Evolutionary conservation across 1,139 yeast genomes (phyloP), one percentile per base, ranked within the genome.

Genomic region (Debaryomycetaceae sp.): DNA sequence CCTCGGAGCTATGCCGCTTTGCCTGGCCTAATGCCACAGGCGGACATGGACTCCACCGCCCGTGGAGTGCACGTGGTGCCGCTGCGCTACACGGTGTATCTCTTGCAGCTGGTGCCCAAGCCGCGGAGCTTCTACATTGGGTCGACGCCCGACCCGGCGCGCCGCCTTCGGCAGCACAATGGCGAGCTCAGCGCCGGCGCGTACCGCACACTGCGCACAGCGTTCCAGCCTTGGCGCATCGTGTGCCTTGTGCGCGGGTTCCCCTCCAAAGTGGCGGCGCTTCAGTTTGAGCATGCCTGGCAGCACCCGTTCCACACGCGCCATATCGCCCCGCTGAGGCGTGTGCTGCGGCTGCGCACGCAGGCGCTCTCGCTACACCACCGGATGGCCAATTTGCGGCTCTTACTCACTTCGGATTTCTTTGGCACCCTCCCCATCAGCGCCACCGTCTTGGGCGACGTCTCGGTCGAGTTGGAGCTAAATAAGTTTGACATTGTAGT

Each of bases 231-330:
- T 0, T 84, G 95, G 95, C 71, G 69, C 35, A 76, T 81, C 79
- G 53, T 70, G 1, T 42, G 73, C 28, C 47, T 78, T 3, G 80
- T 84, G 1, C 61, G 78, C 42, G 88, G 89, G 7, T 84, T 84
- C 48, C 86, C 86, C 1, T 74, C 78, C n/a, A 74, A 73, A 39
- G 65, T 79, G 3, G 56, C 79, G 4, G 94, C 94, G 0, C 54
- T 84, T 33, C 89, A 82, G 49, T 76, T 76, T 47, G 81, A 79
- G 44, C 85, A 81, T 52, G 89, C 93, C 2, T 78, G 84, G 74
- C 94, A 84, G 44, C 91, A 83, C 50, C 65, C 82, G 1, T 64
- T 76, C 39, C 67, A 62, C 31, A 79, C 93, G 0, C 60, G 88
- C 27, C 85, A 75, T 46, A 77, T 83, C 3, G 44, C 55, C 1